Conservation (phyloP, 148 eudicot species). For the Chenopodium formosanum region DNA sequence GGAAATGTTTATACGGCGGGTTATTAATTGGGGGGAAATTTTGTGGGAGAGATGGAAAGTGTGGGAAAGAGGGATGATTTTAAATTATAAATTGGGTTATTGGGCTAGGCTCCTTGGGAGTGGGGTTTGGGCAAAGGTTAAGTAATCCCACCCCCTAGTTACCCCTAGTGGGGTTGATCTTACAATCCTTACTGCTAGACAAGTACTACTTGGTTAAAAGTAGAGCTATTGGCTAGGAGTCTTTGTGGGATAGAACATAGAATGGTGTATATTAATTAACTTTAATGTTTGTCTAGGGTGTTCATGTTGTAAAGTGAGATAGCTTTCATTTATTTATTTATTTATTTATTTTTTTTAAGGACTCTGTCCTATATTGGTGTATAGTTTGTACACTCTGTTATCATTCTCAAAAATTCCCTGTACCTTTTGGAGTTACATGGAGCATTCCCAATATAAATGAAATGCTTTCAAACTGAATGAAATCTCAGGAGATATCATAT, state of each 20-base stretch:
- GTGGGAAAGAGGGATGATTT: neutral
- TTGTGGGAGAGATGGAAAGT: neutral
- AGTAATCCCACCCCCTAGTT: too few species aligned
- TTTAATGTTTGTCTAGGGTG: neutral
- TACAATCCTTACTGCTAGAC: too few species aligned
- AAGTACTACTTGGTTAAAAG: neutral
- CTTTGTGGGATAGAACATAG: neutral
- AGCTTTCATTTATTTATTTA: neutral
- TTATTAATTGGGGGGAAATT: neutral
- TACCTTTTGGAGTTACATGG: neutral
- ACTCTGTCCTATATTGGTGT: neutral
- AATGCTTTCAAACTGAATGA: neutral
- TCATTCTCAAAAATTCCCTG: neutral
- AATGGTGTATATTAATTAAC: neutral
- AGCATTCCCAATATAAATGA: neutral
- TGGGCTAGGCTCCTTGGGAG: too few species aligned
- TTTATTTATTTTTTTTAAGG: neutral
- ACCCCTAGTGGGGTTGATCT: too few species aligned
- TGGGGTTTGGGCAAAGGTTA: too few species aligned
- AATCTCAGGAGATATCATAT: neutral
- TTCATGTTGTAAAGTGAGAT: neutral
- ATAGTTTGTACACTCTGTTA: neutral
- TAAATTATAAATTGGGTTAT: too few species aligned
- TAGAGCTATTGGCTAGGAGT: neutral
- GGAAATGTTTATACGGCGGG: neutral